Conservation (phyloP, 805 yeast species). For the Starmerella lactis-condensi region DNA sequence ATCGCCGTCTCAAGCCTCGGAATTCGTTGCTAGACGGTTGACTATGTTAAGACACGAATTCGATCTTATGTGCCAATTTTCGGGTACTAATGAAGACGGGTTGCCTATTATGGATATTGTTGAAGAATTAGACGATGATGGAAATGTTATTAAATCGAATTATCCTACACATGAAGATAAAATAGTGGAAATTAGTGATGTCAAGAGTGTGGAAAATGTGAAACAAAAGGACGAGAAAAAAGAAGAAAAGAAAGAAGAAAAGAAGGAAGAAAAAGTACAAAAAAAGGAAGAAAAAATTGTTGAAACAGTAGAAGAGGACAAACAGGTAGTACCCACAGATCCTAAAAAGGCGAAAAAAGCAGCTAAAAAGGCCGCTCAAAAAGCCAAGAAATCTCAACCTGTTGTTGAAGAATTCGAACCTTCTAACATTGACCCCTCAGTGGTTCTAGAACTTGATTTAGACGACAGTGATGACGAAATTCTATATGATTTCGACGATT, state of each 20-base stretch:
- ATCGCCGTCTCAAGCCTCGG: conserved; percentile 10
- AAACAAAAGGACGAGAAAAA: background rate
- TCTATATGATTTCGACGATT: conserved; percentile 23
- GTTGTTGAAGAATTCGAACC: background rate
- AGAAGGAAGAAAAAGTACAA: background rate
- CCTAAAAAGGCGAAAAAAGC: background rate
- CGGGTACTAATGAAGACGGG: conserved; percentile 27
- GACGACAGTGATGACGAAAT: conserved; percentile 10
- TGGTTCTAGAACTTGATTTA: conserved; percentile 19
- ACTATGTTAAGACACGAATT: conserved; percentile 7
- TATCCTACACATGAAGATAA: conserved; percentile 22
- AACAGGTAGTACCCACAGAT: background rate
- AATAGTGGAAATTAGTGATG: background rate
- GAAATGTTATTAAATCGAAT: conserved; percentile 35
- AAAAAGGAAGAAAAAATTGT: background rate
- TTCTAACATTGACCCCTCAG: conserved; percentile 14
- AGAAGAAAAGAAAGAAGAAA: background rate
- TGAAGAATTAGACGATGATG: conserved; percentile 76
- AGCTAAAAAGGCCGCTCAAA: background rate
- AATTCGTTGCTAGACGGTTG: conserved; percentile 13
- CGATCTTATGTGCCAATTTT: conserved; percentile 7
- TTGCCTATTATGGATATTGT: conserved; percentile 63
- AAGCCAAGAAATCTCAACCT: background rate
- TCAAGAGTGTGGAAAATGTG: background rate
- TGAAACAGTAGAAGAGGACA: background rate